Evolutionary conservation across 306 rosid species (phyloP).

Genomic region (Psophocarpus tetragonolobus): DNA sequence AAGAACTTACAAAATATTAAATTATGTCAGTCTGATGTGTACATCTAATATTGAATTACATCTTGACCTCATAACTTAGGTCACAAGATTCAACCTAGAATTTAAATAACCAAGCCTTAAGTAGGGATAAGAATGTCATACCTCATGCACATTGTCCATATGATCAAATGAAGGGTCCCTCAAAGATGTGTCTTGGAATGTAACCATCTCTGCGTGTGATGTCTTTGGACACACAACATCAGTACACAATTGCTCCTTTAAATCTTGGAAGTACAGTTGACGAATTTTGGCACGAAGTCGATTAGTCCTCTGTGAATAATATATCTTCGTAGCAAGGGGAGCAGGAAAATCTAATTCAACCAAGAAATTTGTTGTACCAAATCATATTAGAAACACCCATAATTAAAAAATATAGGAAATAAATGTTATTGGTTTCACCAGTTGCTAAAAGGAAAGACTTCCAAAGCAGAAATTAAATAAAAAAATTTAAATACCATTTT

Average conservation of each 20-base stretch:
- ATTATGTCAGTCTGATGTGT: constrained; percentile 15
- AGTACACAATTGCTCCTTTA: constrained; percentile 50
- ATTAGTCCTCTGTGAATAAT: constrained; percentile 79
- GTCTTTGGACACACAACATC: constrained; percentile 40
- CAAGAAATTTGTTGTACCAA: constrained; percentile 21
- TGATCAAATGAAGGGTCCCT: constrained; percentile 44
- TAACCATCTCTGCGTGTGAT: constrained; percentile 37
- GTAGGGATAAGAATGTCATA: constrained; percentile 34
- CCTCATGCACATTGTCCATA: constrained; percentile 46
- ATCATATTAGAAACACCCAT: constrained; percentile 24
- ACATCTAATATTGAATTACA: neutral
- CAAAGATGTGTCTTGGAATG: constrained; percentile 41
- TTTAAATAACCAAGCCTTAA: neutral
- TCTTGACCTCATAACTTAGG: neutral
- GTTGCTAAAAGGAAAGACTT: constrained; percentile 19
- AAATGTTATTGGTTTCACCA: constrained; percentile 27
- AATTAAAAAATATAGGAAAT: constrained; percentile 19
- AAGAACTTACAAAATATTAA: neutral
- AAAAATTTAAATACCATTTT: constrained; percentile 42
- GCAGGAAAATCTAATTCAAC: constrained; percentile 65
- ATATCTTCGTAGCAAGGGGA: constrained; percentile 92
- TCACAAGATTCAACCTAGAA: neutral
- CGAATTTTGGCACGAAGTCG: constrained; percentile 71
- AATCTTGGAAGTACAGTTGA: constrained; percentile 62
- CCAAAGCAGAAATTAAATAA: constrained; percentile 17